Base-by-base conservation (phyloP, 2,329 filamentous ascomycete species). In the Capronia americana region DNA sequence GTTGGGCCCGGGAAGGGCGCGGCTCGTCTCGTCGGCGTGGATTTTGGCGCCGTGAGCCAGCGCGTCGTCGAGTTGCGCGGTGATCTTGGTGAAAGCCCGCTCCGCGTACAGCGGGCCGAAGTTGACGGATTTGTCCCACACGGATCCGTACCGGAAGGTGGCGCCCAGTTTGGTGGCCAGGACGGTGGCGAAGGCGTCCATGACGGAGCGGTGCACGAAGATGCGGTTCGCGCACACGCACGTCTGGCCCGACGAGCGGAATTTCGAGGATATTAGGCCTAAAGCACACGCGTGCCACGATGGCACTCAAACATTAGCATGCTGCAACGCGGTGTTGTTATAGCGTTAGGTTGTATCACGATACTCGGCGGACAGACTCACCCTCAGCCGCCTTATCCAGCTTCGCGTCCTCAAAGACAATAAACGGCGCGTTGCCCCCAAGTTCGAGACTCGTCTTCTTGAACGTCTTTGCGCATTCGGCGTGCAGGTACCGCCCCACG, bases 181-280 rank as follows among this genome's bases (percentile, higher is more conserved):
- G 1, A 90, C 91, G 59, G 86, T 83, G 53, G 96, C 85, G 74
- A 97, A 97, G n/a, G 86, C 82, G 74, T 96, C 92, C 76, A 97
- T 88, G 44, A 97, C 87, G 72, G 86, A 88, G 73, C 91, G 90
- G 72, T 93, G 88, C 3, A 97, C 93, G 72, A 97, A 97, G 10
- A 97, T 87, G 26, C 93, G 85, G 81, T 97, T 93, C 56, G 97
- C 83, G 38, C 92, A 91, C 79, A 93, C 97, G 83, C 93, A 97
- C 75, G 92, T 96, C 82, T 97, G 93, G 14, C 93, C 93, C 41
- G 93, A 96, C 57, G 65, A 48, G 46, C 67, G 38, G 30, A 68
- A 70, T 62, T 70, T 71, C 24, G 41, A 55, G 7, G 63, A 32
- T n/a, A 71, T 61, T 17, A 69, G 65, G 4, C 65, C 65, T 67